Percentiles rank a stretch among this genome's conserved stretches.
Conservation (phyloP, 2,329 filamentous ascomycete species). For the Paecilomyces niveus region DNA sequence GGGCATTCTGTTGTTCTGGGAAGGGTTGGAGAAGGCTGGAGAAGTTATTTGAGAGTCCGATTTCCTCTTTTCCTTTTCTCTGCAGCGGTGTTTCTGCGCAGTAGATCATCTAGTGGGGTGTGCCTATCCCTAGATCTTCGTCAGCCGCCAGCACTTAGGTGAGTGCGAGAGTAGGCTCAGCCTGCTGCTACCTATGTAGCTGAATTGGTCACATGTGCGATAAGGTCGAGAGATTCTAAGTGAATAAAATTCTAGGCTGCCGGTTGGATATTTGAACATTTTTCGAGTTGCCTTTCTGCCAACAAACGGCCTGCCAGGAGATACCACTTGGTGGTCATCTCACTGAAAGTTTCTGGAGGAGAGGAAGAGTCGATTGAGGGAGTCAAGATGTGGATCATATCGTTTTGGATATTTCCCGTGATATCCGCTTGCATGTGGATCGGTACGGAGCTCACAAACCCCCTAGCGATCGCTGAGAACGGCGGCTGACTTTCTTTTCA, state of each 20-base stretch:
- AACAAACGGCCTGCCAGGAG: too few relatives aligned
- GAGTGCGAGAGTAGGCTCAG: not conserved
- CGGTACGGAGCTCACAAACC: constrained; percentile 22
- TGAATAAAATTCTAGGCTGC: too few relatives aligned
- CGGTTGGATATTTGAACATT: too few relatives aligned
- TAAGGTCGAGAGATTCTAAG: not conserved
- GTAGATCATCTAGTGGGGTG: not conserved
- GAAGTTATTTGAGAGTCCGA: not conserved
- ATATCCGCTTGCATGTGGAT: constrained; percentile 53
- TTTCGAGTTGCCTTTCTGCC: too few relatives aligned
- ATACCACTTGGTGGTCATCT: too few relatives aligned
- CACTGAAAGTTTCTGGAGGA: too few relatives aligned
- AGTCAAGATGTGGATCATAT: constrained; percentile 36
- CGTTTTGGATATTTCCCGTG: constrained; percentile 50
- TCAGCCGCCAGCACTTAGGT: not conserved
- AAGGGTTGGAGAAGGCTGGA: not conserved
- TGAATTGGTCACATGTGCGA: not conserved
- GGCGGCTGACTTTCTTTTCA: not conserved
- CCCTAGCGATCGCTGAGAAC: not conserved
- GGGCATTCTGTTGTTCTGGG: not conserved
- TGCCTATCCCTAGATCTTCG: not conserved
- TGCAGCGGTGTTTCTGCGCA: not conserved
- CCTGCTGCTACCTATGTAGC: not conserved
- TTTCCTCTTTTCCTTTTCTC: not conserved
- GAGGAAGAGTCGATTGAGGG: not conserved